Conservation (phyloP, 345 rosid species). For the Salix koriyanagi region DNA sequence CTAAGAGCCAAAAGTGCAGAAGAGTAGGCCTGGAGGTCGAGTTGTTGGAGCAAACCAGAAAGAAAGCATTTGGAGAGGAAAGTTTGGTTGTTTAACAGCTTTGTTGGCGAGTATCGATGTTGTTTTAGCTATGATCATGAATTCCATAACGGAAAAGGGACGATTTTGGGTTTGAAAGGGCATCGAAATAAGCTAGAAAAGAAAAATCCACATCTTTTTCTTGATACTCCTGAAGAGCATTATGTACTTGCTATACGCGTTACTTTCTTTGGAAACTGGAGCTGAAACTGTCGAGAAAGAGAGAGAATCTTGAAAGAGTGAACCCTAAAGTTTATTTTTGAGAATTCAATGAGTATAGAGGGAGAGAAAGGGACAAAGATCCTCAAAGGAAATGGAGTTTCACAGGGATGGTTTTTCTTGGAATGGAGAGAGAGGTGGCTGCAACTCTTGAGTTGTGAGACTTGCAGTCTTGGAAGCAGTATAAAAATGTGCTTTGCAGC, state of each 20-base stretch:
- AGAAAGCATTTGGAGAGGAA: conserved; percentile 55
- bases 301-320: neutral
- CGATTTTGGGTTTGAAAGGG: conserved; percentile 10
- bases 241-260: conserved; percentile 5
- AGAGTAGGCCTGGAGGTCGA: conserved; percentile 56
- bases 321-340: neutral
- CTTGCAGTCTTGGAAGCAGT: too few species aligned
- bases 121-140: conserved; percentile 11
- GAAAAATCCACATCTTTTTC: conserved; percentile 22
- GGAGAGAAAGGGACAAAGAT: neutral
- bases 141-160: conserved; percentile 18
- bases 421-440: neutral
- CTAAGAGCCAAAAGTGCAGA: conserved; percentile 26
- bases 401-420: neutral
- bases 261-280: conserved; percentile 5
- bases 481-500: too few species aligned
- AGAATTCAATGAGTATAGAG: conserved; percentile 2
- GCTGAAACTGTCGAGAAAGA: neutral
- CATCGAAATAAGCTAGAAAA: neutral
- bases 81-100: conserved; percentile 41
- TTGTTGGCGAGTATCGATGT: conserved; percentile 16
- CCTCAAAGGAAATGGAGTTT: neutral
- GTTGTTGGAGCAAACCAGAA: conserved; percentile 72
- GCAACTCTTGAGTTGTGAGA: too few species aligned
- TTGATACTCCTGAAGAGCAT: conserved; percentile 18